Base-by-base conservation (phyloP, 2,329 filamentous ascomycete species). In the Paecilomyces dactylethromorphus region DNA sequence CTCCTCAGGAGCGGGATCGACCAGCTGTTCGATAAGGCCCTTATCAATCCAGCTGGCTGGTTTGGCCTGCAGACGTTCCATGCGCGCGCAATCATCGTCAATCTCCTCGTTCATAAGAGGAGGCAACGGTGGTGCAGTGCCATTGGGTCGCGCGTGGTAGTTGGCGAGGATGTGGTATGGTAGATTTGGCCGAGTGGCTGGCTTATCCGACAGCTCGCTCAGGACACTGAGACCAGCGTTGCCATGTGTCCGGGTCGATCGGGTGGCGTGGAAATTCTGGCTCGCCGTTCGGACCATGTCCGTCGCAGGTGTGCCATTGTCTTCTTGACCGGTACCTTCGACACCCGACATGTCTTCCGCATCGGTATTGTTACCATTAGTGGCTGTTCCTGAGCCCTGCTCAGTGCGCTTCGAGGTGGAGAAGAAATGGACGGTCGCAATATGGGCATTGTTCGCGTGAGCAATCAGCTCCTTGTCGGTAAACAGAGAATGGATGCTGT, bases 391-490 rank as follows among this genome's bases (percentile, higher is more conserved):
- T 4, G 68, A 71, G 8, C 69, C 76, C 35, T 79, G 72, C 55
- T 77, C 76, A 7, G 73, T 66, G 33, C 76, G 72, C 61, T 74
- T 76, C n/a, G 82, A 82, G 58, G 83, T 82, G 58, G 83, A 79
- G 70, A 87, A 86, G 72, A 79, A 80, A 62, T 80, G 77, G 3
- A 82, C 79, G 0, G 86, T 82, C 4, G 84, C 84, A 31, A 82
- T 77, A 55, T 84, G 82, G 2, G 85, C 85, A 53, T 81, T 79
- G 64, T 86, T 85, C 60, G 84, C 84, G 58, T 84, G 82, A 69
- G 84, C 77, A 56, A 81, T 81, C 56, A 88, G 79, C 70, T 88
- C 85, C 74, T 87, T 87, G 61, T 88, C 85, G 2, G 84, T 87
- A 68, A 88, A 88, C 15, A 88, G 77, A n/a, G 81, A 80, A 58